phyloP scores from a whole-genome alignment of 345 rosid species.

The Kandelia obovata region DNA sequence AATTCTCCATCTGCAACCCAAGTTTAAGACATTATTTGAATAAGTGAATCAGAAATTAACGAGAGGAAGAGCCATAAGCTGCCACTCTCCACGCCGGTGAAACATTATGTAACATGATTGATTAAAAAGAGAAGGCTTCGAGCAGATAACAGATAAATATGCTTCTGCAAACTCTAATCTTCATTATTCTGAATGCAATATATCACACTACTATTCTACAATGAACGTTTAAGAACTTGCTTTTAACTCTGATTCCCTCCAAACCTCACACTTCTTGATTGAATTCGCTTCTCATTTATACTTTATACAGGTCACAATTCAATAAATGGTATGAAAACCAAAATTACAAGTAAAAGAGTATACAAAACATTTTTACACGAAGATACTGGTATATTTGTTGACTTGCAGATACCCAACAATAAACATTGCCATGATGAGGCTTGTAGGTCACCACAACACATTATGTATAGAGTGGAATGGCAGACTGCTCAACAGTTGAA shows the following conservation, averaged over 20 bases:
- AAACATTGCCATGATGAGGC: slow-evolving; percentile 2
- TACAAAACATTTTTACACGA: slow-evolving; percentile 17
- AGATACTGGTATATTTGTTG: slow-evolving; percentile 3
- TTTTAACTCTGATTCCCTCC: slow-evolving; percentile 14
- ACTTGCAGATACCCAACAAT: not conserved
- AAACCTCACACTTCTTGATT: slow-evolving; percentile 14
- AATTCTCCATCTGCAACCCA: too few relatives aligned
- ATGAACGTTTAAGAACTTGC: not conserved
- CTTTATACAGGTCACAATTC: slow-evolving; percentile 14
- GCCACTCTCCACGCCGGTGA: too few relatives aligned
- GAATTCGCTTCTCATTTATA: not conserved
- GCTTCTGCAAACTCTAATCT: not conserved
- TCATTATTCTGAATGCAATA: not conserved
- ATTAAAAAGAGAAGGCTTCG: too few relatives aligned
- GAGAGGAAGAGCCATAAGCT: too few relatives aligned
- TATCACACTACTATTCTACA: slow-evolving; percentile 8
- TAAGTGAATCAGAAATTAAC: too few relatives aligned
- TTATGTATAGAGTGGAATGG: slow-evolving; percentile 37
- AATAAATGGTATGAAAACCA: slow-evolving; percentile 2
- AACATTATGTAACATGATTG: too few relatives aligned
- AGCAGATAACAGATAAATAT: not conserved
- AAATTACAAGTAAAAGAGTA: slow-evolving; percentile 3
- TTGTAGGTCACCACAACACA: not conserved
- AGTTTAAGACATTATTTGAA: too few relatives aligned
- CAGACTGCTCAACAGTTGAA: slow-evolving; percentile 41